Evolutionary conservation across 768 basidiomycete species (phyloP), one percentile per base, ranked within the genome.

Genomic region (Collybia sp.): DNA sequence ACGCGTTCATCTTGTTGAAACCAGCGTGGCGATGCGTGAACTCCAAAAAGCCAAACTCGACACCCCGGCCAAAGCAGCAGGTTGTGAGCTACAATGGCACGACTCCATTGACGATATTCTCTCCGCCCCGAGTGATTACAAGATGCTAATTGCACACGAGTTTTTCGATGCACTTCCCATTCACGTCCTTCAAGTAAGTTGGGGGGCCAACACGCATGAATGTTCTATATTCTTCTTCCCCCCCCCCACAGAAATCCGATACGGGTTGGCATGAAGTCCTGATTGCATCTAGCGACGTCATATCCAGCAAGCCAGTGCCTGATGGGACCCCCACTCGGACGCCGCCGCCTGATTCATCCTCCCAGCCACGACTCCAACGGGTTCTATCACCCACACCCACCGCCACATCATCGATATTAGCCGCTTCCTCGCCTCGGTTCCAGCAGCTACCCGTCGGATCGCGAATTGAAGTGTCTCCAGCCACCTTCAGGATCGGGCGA

Each of bases 121-220:
- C 0, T 65, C 58, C 2, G 68, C 70, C 49, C 55, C 71, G 13
- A 66, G 70, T 9, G 60, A 63, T 42, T 97, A 83, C 62, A 93
- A 93, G 0, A 82, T 96, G 71, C 62, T 96, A 17, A 68, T 97
- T 12, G 96, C 96, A 0, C 94, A 99, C 63, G 96, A 98, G 59
- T 95, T 98, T 67, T 98, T 99, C 51, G 96, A 98, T 60, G 94
- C 94, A 0, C 72, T 99, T 37, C 95, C 96, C 0, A 83, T 97
- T 40, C 90, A 96, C 62, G 70, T 93, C 32, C 68, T 98, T 32
- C 83, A 95, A 72, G 93, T 92, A 52, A 10, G 72, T 59, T 39
- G 5, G n/a, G 30, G 16, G 12, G 39, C 35, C 13, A 30, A 25
- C 33, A 6, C 40, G 18, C 8, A 19, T n/a, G 33, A 11, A 11